Conservation (phyloP, 352 stramenopile species). For the Phytopythium aichiense region DNA sequence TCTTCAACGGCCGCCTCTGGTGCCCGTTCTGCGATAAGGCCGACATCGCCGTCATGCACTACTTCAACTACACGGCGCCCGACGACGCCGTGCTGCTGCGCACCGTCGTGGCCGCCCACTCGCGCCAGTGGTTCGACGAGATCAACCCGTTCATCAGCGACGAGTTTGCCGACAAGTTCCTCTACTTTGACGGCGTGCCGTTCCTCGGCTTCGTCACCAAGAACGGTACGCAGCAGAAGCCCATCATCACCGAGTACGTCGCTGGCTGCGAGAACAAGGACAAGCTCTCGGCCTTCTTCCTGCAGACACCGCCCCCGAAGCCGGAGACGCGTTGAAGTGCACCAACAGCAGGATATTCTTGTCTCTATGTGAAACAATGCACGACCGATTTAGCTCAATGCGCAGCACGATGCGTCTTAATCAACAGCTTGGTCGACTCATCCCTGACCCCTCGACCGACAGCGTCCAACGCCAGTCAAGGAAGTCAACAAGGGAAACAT, state of each 20-base stretch:
- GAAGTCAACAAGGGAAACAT: too few species aligned
- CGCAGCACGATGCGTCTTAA: neutral
- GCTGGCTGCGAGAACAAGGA: conserved; percentile 37
- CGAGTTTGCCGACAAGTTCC: conserved; percentile 54
- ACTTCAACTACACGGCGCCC: conserved; percentile 70
- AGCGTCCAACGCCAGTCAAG: too few species aligned
- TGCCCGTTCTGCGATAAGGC: conserved; percentile 77
- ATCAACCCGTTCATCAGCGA: conserved; percentile 63
- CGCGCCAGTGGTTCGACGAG: conserved; percentile 68
- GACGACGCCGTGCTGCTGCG: conserved; percentile 49
- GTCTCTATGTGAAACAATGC: too few species aligned
- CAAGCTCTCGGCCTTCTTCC: conserved; percentile 43
- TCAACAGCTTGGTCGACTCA: neutral
- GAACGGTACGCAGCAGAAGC: conserved; percentile 33
- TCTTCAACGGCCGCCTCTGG: conserved; percentile 79
- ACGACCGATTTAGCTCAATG: neutral
- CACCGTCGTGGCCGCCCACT: conserved; percentile 52
- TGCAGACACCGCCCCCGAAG: conserved; percentile 9
- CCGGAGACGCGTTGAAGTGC: neutral
- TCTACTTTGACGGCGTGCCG: conserved; percentile 58
- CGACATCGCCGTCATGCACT: conserved; percentile 68
- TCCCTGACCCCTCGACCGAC: neutral
- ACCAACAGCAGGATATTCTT: neutral
- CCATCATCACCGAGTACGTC: conserved; percentile 40
- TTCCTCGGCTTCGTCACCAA: conserved; percentile 50